phyloP scores from a whole-genome alignment of 2,329 filamentous ascomycete genomes.

The Emericellopsis atlantica region DNA sequence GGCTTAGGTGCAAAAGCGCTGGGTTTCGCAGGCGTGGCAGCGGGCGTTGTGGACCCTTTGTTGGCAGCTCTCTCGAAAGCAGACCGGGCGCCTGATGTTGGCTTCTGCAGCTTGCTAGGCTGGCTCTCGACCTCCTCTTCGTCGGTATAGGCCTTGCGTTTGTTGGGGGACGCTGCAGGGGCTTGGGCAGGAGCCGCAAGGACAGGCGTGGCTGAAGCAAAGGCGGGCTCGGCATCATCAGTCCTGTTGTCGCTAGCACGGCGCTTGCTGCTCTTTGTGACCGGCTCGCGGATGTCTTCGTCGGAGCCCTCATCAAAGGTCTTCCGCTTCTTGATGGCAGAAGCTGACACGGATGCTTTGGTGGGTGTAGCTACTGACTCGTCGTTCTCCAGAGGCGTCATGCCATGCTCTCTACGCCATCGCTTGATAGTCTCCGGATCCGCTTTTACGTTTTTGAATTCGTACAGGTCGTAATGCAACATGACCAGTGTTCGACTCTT shows the following conservation, averaged over 20 bases:
- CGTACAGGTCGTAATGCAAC: constrained; percentile 47
- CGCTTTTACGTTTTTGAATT: constrained; percentile 50
- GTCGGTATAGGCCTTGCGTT: constrained; percentile 33
- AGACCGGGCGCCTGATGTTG: constrained; percentile 40
- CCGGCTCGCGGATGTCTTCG: constrained; percentile 13
- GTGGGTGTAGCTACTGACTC: constrained; percentile 17
- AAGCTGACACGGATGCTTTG: constrained; percentile 12
- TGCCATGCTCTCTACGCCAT: constrained; percentile 43
- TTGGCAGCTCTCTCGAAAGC: constrained; percentile 46
- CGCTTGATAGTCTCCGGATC: constrained; percentile 43
- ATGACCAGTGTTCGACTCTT: constrained; percentile 50
- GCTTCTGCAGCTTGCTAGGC: constrained; percentile 36
- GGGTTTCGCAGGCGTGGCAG: constrained; percentile 17
- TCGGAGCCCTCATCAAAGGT: constrained; percentile 36
- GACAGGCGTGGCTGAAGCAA: constrained; percentile 5
- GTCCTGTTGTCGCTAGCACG: constrained; percentile 22
- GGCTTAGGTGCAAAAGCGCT: constrained; percentile 21
- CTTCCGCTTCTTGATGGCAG: constrained; percentile 37
- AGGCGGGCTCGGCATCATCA: constrained; percentile 15
- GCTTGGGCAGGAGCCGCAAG: constrained; percentile 12
- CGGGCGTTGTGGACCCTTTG: constrained; percentile 24
- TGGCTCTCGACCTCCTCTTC: constrained; percentile 33
- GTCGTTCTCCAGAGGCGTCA: constrained; percentile 36
- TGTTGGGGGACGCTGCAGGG: constrained; percentile 25
- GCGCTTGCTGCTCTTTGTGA: constrained; percentile 33